phyloP scores from a whole-genome alignment of 352 stramenopile species.

The Phytophthora ramorum region DNA sequence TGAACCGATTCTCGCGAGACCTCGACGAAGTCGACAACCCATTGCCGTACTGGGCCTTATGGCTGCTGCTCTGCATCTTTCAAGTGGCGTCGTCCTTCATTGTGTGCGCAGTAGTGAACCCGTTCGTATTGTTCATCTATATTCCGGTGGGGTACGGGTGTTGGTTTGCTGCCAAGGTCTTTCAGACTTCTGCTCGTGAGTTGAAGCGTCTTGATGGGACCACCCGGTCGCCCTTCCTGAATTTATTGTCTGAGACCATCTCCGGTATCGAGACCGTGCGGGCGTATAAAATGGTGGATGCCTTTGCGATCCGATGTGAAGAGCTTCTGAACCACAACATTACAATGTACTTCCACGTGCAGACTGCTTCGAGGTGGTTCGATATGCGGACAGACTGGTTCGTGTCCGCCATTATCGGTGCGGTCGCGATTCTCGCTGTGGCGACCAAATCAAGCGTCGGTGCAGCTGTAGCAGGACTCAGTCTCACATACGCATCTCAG shows the following conservation, averaged over 20 bases:
- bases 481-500: slow-evolving; percentile 44
- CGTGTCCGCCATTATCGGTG: slow-evolving; percentile 84
- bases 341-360: slow-evolving; percentile 45
- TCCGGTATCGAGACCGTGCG: slow-evolving; percentile 94
- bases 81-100: slow-evolving; percentile 34
- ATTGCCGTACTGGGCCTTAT: slow-evolving; percentile 54
- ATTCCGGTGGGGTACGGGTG: slow-evolving; percentile 35
- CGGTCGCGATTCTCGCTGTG: slow-evolving; percentile 87
- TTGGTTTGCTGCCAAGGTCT: slow-evolving; percentile 67
- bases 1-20: slow-evolving; percentile 74
- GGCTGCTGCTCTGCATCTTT: slow-evolving; percentile 47
- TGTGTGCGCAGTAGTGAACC: slow-evolving; percentile 48
- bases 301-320: slow-evolving; percentile 42
- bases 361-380: slow-evolving; percentile 89
- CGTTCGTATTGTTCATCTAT: slow-evolving; percentile 59
- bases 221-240: slow-evolving; percentile 90
- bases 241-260: slow-evolving; percentile 92
- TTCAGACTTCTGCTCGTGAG: slow-evolving; percentile 82
- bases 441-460: slow-evolving; percentile 47
- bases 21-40: slow-evolving; percentile 64
- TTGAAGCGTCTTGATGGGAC: slow-evolving; percentile 95
- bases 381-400: slow-evolving; percentile 88
- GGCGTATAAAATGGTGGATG: slow-evolving; percentile 51
- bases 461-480: slow-evolving; percentile 31
- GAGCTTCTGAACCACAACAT: slow-evolving; percentile 43